Percentiles rank a stretch among this genome's conserved stretches.
Conservation (phyloP, 2,329 filamentous ascomycete species). For the Cordyceps fumosorosea region DNA sequence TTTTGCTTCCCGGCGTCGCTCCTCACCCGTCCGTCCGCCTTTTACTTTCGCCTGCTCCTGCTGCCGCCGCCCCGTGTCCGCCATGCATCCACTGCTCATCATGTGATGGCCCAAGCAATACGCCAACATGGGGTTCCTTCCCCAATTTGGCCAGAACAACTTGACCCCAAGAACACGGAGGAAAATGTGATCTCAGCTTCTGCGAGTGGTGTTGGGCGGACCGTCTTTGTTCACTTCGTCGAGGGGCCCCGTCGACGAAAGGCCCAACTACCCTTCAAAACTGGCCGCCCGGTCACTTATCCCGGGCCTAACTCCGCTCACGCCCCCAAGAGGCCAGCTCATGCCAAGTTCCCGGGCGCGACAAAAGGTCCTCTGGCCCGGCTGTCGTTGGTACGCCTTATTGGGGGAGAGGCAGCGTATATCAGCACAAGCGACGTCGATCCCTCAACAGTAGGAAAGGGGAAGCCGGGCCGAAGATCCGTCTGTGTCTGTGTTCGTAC, state of each 20-base stretch:
- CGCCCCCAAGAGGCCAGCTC: background rate
- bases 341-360: background rate
- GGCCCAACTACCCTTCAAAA: too few species aligned
- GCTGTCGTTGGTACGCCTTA: too few species aligned
- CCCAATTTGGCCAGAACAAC: background rate
- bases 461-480: too few species aligned
- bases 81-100: conserved; percentile 3
- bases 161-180: background rate
- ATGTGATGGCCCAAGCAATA: background rate
- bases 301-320: background rate
- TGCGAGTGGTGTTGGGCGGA: background rate
- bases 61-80: background rate
- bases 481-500: too few species aligned
- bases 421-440: too few species aligned
- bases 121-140: background rate
- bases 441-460: too few species aligned
- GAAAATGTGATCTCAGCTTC: background rate
- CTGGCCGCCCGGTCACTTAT: too few species aligned
- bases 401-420: too few species aligned
- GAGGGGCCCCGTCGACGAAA: background rate
- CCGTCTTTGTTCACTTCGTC: background rate
- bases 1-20: background rate
- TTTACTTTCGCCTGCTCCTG: background rate
- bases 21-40: background rate
- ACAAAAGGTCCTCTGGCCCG: background rate